phyloP scores from a whole-genome alignment of 768 basidiomycete species.

The Porpolomopsis calyptriformis region DNA sequence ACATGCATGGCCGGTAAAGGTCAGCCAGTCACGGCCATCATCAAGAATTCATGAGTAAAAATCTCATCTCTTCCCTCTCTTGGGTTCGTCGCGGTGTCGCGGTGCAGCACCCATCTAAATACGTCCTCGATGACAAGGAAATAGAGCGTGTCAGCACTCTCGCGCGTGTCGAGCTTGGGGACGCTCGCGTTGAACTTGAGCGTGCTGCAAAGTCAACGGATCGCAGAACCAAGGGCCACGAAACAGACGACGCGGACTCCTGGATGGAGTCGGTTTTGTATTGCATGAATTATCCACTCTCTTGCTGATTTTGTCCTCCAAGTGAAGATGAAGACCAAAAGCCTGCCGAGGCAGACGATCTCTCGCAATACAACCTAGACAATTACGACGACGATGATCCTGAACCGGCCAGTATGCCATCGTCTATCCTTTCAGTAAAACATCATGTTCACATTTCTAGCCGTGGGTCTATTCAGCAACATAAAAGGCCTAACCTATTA shows the following conservation, averaged over 20 bases:
- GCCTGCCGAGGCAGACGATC: slow-evolving; percentile 36
- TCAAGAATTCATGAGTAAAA: slow-evolving; percentile 43
- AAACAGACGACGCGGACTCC: slow-evolving; percentile 36
- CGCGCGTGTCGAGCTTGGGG: slow-evolving; percentile 80
- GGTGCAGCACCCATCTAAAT: slow-evolving; percentile 67
- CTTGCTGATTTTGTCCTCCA: slow-evolving; percentile 12
- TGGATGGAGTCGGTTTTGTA: slow-evolving; percentile 80
- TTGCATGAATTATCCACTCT: slow-evolving; percentile 7
- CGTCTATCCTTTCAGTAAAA: slow-evolving; percentile 4
- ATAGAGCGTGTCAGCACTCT: slow-evolving; percentile 82
- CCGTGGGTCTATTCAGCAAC: slow-evolving; percentile 78
- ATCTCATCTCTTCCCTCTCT: slow-evolving; percentile 64
- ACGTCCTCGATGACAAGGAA: slow-evolving; percentile 84
- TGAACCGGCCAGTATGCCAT: slow-evolving; percentile 22
- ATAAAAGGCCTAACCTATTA: slow-evolving; percentile 93
- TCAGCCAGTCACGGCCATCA: neutral
- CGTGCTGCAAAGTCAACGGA: slow-evolving; percentile 66
- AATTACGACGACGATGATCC: slow-evolving; percentile 86
- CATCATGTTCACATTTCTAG: slow-evolving; percentile 25
- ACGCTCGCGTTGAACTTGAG: slow-evolving; percentile 78
- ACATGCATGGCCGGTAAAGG: neutral
- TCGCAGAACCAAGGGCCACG: slow-evolving; percentile 54
- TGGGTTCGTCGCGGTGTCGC: slow-evolving; percentile 81
- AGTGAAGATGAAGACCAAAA: slow-evolving; percentile 42
- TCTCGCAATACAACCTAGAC: slow-evolving; percentile 84